phyloP scores from a whole-genome alignment of 2,329 filamentous ascomycete species.

The Akanthomyces dipterigenus region DNA sequence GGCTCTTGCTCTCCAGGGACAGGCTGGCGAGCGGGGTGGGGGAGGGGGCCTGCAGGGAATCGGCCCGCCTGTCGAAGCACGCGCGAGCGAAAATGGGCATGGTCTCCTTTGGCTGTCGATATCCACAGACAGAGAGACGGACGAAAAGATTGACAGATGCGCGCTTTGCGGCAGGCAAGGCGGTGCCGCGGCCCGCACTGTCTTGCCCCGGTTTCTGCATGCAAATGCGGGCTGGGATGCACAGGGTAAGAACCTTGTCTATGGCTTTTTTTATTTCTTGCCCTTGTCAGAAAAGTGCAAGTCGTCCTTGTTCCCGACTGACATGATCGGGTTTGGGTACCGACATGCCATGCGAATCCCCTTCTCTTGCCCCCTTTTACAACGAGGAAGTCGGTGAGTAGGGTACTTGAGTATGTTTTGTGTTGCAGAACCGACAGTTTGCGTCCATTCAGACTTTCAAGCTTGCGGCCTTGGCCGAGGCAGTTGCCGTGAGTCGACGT shows the following conservation, averaged over 20 bases:
- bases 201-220: not conserved
- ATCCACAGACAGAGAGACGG: no score
- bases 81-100: not conserved
- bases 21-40: no score
- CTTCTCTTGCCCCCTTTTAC: no score
- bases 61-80: not conserved
- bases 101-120: not conserved
- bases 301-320: not conserved
- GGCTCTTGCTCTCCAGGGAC: no score
- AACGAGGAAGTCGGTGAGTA: no score
- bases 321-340: not conserved
- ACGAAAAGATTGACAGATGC: not conserved
- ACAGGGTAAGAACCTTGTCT: slow-evolving; percentile 4
- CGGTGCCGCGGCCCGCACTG: not conserved
- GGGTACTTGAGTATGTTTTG: no score
- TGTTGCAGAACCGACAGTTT: no score
- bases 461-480: not conserved
- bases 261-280: not conserved
- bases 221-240: not conserved
- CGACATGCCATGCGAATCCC: not conserved
- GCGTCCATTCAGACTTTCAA: no score
- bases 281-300: no score
- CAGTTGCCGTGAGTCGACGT: not conserved
- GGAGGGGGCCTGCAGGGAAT: no score
- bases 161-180: not conserved